Base-by-base conservation (phyloP, 306 rosid genomes). In the Chamaecrista fasciculata region DNA sequence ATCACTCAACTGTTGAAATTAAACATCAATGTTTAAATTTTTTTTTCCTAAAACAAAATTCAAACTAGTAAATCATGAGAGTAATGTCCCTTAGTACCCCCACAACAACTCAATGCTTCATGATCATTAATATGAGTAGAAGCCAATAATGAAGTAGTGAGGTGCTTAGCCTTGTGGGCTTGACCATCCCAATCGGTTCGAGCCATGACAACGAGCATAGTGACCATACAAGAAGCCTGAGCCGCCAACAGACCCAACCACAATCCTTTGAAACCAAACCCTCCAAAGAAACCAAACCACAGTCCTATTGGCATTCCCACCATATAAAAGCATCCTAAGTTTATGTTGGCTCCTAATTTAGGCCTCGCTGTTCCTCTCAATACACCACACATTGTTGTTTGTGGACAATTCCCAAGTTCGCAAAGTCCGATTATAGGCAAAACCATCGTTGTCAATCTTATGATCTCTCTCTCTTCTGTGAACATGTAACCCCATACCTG, bases 351-450 rank as follows among this genome's bases (percentile, higher is more conserved):
- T 5, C 83, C 83, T 37, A 79, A 14, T 26, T 79, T 79, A 0
- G 83, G 83, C 66, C 83, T 69, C 0, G 83, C 83, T 0, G 76
- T 79, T 11, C 83, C 83, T 53, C 83, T 79, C 73, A 79, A 10
- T 1, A 79, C 83, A 1, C 83, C 83, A 43, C 83, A 74, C 4
- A 69, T 69, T 8, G 79, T 79, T 2, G 83, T 74, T 19, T 74
- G 83, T 0, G 83, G 83, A 63, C 76, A 69, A 63, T 74, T 79
- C 1, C 83, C 83, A 4, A 79, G 31, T 26, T 79, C 83, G 11
- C 83, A 79, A 0, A 74, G 55, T 6, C 83, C 83, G n/a, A 79
- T 61, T 2, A 79, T 63, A 0, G 83, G 83, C 28, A 79, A 69
- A 3, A 79, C 79, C 59, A 26, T 40, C 0, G 58, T 37, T 0